Evolutionary conservation across 345 rosid genomes (phyloP).

Genomic region (Eucalyptus fibrosa): DNA sequence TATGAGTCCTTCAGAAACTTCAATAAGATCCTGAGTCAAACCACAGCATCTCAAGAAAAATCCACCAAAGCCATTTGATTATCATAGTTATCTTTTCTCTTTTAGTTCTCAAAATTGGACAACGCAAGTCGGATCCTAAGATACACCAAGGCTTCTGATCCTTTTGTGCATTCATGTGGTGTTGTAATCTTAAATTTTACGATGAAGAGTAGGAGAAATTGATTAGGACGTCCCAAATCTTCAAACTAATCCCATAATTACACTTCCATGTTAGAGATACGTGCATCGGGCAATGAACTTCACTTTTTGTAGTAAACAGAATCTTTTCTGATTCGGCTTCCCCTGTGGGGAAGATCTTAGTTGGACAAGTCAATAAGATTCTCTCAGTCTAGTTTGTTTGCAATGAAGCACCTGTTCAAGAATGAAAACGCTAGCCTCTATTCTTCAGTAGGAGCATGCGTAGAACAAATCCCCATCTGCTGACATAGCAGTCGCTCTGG

Average conservation of each 20-base stretch:
- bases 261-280: not conserved
- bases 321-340: no score
- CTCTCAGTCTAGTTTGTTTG: no score
- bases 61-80: not conserved
- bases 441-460: no score
- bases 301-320: no score
- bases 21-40: not conserved
- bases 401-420: no score
- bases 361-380: no score
- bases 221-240: not conserved
- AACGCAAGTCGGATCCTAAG: not conserved
- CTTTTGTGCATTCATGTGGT: not conserved
- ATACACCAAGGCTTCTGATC: not conserved
- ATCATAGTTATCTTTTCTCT: not conserved
- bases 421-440: no score
- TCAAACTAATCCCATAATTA: not conserved
- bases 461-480: no score
- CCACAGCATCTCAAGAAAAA: not conserved
- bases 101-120: not conserved
- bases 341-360: no score
- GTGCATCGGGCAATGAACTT: not conserved
- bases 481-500: no score
- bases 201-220: not conserved
- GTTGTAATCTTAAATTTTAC: not conserved
- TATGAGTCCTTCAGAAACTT: not conserved